Evolutionary conservation across 2,329 filamentous ascomycete species (phyloP).

Genomic region (Lachnum nothofagi): DNA sequence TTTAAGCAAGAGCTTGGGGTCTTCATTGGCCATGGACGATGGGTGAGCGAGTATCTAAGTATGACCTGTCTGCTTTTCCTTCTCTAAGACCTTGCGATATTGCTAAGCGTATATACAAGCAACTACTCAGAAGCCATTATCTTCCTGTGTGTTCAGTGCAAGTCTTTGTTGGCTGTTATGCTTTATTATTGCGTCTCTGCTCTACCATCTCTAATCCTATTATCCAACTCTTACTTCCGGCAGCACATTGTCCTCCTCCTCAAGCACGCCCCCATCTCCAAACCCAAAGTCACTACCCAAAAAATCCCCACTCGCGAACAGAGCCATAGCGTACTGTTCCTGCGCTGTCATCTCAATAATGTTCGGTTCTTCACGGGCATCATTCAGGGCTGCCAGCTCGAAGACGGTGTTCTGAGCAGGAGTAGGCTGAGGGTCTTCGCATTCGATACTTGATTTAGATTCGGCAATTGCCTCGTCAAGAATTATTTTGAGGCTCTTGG

Average conservation of each 20-base stretch:
- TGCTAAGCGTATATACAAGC: too few relatives aligned
- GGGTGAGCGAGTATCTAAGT: too few relatives aligned
- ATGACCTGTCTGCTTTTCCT: too few relatives aligned
- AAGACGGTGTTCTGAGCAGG: neutral
- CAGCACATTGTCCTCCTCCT: conserved; percentile 16
- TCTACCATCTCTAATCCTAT: too few relatives aligned
- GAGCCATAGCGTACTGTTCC: neutral
- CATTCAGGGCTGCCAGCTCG: neutral
- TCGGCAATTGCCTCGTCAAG: neutral
- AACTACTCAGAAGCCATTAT: too few relatives aligned
- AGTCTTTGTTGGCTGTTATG: too few relatives aligned
- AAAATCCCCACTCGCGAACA: neutral
- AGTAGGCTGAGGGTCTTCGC: neutral
- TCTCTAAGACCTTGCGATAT: too few relatives aligned
- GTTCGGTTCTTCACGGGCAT: neutral
- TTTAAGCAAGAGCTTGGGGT: too few relatives aligned
- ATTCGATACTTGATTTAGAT: too few relatives aligned
- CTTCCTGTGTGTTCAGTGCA: too few relatives aligned
- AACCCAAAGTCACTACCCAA: neutral
- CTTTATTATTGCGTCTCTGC: too few relatives aligned
- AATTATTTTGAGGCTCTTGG: neutral
- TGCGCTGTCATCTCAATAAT: neutral
- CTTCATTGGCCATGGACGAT: too few relatives aligned
- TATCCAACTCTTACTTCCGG: neutral
- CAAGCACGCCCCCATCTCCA: conserved; percentile 12